Base-by-base conservation (phyloP, 2,329 filamentous ascomycete species). In the Xylariaceae sp. region DNA sequence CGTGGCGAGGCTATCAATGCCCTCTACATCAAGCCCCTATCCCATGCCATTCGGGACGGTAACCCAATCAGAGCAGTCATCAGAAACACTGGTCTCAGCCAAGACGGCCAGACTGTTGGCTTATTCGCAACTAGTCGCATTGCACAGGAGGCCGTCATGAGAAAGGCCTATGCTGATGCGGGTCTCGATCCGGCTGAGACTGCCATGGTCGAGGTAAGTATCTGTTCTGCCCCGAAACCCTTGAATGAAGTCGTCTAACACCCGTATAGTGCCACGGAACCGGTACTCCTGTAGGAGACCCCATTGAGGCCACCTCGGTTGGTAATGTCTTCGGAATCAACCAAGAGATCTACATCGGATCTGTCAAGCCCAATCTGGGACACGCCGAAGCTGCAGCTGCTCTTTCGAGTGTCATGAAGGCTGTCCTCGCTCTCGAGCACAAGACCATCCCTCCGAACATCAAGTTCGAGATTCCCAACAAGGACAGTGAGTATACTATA, bases 1-100 rank as follows among this genome's bases (percentile, higher is more conserved):
- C 73, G 80, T 4, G 81, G 77, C 1, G 82, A 84, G 61, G 81
- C 77, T 4, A 65, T 78, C 11, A 75, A 68, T 2, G 70, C 73
- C 5, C 57, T 83, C 4, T 69, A 77, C 4, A 59, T 84, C 0
- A 83, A 83, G 68, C 71, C 66, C 0, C 66, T 83, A 0, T 68
- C 72, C 2, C 73, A 77, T 49, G 81, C 81, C 0, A 59, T 83
- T 3, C 68, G 71, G 2, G 79, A 80, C 52, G 75, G 76, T 2
- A 77, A 82, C 59, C 74, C 75, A 0, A 68, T 79, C 4, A 67
- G 74, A 1, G 72, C 73, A 0, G 70, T 79, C 1, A 74, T 80
- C 18, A 67, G 74, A 0, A 70, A 65, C 3, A 75, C 74, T 0
- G 71, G 68, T 0, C 61, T 66, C 11, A 79, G 78, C 59, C 66